Evolutionary conservation across 176 grass and related monocot species (phyloP).

Genomic region (Ananas comosus): DNA sequence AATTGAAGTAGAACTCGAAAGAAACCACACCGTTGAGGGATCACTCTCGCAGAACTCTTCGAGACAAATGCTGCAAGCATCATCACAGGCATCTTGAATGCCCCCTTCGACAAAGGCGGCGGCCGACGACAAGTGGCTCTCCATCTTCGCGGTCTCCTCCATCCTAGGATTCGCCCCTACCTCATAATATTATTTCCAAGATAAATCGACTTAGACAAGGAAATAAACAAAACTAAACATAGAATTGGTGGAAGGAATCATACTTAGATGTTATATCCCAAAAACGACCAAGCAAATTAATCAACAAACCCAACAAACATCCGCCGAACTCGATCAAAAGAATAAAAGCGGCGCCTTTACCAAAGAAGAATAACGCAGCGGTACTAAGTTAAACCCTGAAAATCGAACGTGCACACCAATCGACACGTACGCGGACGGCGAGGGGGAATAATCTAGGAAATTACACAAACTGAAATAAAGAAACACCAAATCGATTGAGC

Average conservation of each 20-base stretch:
- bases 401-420: neutral
- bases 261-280: neutral
- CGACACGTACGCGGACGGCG: neutral
- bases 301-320: neutral
- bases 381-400: neutral
- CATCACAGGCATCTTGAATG: constrained; percentile 88
- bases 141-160: constrained; percentile 55
- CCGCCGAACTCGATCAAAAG: neutral
- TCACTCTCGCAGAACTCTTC: constrained; percentile 74
- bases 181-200: neutral
- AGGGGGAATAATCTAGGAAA: neutral
- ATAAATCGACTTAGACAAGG: too few relatives aligned
- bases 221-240: too few relatives aligned
- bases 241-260: too few relatives aligned
- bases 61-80: constrained; percentile 90
- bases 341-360: neutral
- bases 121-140: constrained; percentile 53
- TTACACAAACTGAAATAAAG: neutral
- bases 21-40: constrained; percentile 49
- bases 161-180: neutral
- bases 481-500: neutral
- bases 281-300: neutral
- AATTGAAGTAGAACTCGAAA: neutral
- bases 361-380: neutral
- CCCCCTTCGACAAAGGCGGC: constrained; percentile 90